Evolutionary conservation across 345 rosid species (phyloP).

Genomic region (Excoecaria agallocha): DNA sequence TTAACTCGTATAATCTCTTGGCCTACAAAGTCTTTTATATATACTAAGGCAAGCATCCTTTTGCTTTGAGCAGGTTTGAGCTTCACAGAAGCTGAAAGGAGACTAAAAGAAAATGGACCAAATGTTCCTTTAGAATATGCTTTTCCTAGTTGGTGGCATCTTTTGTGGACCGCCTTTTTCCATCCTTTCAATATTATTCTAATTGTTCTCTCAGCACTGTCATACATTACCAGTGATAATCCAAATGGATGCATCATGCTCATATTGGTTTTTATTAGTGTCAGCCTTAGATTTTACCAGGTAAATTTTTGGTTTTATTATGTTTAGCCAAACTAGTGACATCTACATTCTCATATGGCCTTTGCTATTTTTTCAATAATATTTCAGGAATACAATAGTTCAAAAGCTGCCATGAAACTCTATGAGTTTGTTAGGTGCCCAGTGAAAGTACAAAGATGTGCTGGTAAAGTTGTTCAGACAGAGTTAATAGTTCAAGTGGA

Average conservation of each 20-base stretch:
- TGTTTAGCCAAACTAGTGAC: neutral
- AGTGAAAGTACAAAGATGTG: conserved; percentile 72
- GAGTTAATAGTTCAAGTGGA: conserved; percentile 64
- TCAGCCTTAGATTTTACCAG: conserved; percentile 62
- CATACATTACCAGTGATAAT: conserved; percentile 59
- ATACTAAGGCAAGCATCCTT: neutral
- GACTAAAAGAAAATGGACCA: conserved; percentile 62
- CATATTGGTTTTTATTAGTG: conserved; percentile 55
- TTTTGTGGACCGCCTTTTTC: conserved; percentile 64
- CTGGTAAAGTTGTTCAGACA: conserved; percentile 66
- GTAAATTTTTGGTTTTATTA: conserved; percentile 25
- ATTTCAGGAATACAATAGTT: conserved; percentile 58
- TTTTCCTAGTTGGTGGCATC: conserved; percentile 61
- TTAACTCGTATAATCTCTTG: neutral
- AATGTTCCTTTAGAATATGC: conserved; percentile 47
- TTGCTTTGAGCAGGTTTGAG: conserved; percentile 47
- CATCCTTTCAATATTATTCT: conserved; percentile 73
- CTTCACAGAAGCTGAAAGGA: conserved; percentile 64
- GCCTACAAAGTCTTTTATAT: neutral
- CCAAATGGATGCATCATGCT: conserved; percentile 72
- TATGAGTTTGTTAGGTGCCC: conserved; percentile 58
- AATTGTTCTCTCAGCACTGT: conserved; percentile 52
- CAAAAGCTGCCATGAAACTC: conserved; percentile 78
- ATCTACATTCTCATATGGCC: neutral
- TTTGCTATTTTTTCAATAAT: conserved; percentile 1